Evolutionary conservation across 495 filamentous ascomycete species (phyloP).

Genomic region (Hypoxylon crocopeplum): DNA sequence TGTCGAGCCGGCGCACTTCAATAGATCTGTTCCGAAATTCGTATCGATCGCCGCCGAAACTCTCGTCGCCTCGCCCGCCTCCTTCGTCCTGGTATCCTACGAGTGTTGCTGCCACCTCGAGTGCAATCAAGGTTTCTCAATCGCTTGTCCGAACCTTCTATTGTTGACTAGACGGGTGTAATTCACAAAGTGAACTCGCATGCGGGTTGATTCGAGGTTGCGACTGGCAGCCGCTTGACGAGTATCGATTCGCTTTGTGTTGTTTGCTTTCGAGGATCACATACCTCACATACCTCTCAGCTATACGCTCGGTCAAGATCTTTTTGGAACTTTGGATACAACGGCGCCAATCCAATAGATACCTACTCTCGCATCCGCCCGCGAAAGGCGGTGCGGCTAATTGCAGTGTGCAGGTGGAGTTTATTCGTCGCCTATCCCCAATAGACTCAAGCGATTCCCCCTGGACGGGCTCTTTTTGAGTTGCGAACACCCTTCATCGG

Average conservation of each 20-base stretch:
- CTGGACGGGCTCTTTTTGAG: not conserved
- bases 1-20: conserved; percentile 8
- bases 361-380: conserved; percentile 12
- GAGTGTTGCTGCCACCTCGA: conserved; percentile 4
- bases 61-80: not conserved
- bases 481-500: conserved; percentile 1
- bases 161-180: not conserved
- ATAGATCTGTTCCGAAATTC: conserved; percentile 1
- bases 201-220: conserved; percentile 17
- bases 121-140: conserved; percentile 21
- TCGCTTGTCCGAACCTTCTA: conserved; percentile 17
- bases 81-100: not conserved
- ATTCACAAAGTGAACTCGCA: conserved; percentile 9
- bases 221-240: not conserved
- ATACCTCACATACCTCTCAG: not conserved
- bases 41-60: conserved; percentile 13
- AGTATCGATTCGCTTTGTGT: conserved; percentile 9
- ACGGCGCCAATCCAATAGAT: conserved; percentile 16
- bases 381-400: conserved; percentile 32
- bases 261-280: conserved; percentile 3
- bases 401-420: conserved; percentile 17
- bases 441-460: conserved; percentile 1
- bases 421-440: conserved; percentile 18
- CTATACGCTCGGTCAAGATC: not conserved
- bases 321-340: conserved; percentile 30